Percentiles rank a stretch among this genome's conserved stretches.
Conservation (phyloP, 2,329 filamentous ascomycete species). For the Rutstroemia sp. region DNA sequence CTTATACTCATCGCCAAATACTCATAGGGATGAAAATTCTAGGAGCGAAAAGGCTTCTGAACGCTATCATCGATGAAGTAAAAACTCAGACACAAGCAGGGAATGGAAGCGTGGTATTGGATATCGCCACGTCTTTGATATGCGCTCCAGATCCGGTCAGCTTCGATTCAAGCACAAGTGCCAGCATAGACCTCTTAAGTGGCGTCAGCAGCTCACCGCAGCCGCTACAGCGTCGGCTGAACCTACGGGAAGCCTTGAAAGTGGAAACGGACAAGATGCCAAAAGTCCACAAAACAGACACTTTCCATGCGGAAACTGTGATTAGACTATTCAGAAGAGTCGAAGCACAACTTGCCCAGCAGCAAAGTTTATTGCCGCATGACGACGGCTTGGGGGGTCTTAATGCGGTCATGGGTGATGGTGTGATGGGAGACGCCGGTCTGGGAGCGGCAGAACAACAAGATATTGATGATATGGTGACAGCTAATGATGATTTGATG, state of each 20-base stretch:
- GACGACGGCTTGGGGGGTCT: constrained; percentile 8
- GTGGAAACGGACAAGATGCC: constrained; percentile 23
- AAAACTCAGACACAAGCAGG: constrained; percentile 52
- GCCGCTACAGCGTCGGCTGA: constrained; percentile 24
- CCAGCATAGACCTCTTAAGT: constrained; percentile 11
- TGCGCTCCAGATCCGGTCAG: constrained; percentile 53
- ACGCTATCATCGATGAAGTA: constrained; percentile 60
- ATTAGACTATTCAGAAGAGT: constrained; percentile 28
- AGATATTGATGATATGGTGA: constrained; percentile 6
- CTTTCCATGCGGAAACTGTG: constrained; percentile 23
- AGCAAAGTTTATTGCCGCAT: constrained; percentile 12
- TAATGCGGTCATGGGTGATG: constrained; percentile 11
- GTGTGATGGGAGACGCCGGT: constrained; percentile 12
- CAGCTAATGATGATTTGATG: constrained; percentile 17
- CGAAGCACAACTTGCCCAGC: constrained; percentile 21
- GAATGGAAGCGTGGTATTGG: constrained; percentile 55
- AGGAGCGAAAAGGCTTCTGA: constrained; percentile 53
- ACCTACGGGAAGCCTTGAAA: constrained; percentile 26
- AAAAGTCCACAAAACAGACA: constrained; percentile 23
- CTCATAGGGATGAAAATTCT: constrained; percentile 53
- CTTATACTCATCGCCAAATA: constrained; percentile 67
- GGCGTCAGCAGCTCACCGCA: background rate
- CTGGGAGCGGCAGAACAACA: constrained; percentile 9
- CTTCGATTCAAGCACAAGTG: constrained; percentile 12
- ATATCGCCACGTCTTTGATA: constrained; percentile 61